Conservation (phyloP, 805 yeast genomes). For the Cyberlindnera galapagoensis region DNA sequence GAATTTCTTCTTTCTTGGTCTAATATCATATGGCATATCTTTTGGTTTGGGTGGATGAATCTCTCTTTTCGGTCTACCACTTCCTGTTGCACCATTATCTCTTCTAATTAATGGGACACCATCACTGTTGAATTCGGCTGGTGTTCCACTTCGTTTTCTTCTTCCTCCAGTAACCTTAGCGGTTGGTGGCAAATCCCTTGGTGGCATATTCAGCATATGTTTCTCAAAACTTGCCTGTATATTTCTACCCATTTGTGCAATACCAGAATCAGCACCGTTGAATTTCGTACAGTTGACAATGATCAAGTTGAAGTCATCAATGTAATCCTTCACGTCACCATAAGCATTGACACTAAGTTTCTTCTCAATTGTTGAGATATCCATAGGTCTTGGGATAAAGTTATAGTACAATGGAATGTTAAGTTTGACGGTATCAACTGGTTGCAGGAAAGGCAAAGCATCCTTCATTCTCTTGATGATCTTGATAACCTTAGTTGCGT, state of each 20-base stretch:
- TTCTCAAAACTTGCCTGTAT: constrained; percentile 90
- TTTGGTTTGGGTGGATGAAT: constrained; percentile 95
- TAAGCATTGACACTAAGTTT: constrained; percentile 69
- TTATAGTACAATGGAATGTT: constrained; percentile 90
- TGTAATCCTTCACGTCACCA: constrained; percentile 59
- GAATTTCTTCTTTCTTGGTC: constrained; percentile 87
- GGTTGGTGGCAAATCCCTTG: constrained; percentile 36
- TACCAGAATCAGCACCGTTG: constrained; percentile 78
- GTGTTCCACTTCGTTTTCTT: constrained; percentile 22
- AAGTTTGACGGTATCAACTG: constrained; percentile 84
- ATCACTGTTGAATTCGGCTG: constrained; percentile 29
- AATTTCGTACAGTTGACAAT: constrained; percentile 76
- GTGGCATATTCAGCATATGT: constrained; percentile 88
- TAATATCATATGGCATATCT: constrained; percentile 83
- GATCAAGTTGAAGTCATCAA: constrained; percentile 77
- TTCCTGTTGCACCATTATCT: constrained; percentile 60
- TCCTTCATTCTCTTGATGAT: constrained; percentile 88
- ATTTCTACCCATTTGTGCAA: constrained; percentile 87
- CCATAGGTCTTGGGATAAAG: constrained; percentile 85
- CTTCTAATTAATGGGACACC: constrained; percentile 65
- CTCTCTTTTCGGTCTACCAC: constrained; percentile 87
- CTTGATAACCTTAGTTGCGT: constrained; percentile 70
- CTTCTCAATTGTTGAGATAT: constrained; percentile 81
- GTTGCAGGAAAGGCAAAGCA: constrained; percentile 81
- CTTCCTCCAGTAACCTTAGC: constrained; percentile 13